Evolutionary conservation across 225 moss, liverwort and hornwort species (phyloP).

Genomic region (Climacium dendroides): DNA sequence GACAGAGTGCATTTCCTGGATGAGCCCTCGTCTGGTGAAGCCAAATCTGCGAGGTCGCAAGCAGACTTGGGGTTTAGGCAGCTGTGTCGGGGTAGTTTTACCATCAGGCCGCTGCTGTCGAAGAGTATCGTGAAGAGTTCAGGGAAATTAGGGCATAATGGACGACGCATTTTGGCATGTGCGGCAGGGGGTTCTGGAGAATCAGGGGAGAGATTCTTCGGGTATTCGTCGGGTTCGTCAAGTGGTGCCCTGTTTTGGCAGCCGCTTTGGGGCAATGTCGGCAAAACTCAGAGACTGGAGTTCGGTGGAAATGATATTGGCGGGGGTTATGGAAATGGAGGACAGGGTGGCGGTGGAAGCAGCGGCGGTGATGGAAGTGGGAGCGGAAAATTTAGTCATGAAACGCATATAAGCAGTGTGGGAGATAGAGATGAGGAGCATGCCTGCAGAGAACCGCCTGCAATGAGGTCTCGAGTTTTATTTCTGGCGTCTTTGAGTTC

Average conservation of each 20-base stretch:
- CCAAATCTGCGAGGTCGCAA: neutral
- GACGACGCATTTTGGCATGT: neutral
- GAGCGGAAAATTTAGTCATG: constrained; percentile 10
- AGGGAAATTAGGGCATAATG: neutral
- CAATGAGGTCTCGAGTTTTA: neutral
- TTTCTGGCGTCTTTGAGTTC: constrained; percentile 40
- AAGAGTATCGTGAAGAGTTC: neutral
- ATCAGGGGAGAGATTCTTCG: neutral
- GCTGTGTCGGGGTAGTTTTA: neutral
- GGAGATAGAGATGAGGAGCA: constrained; percentile 11
- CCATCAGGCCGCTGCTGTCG: neutral
- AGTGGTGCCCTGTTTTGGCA: neutral
- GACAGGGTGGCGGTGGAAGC: constrained; percentile 11
- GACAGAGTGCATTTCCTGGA: neutral
- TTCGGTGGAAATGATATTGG: constrained; percentile 5
- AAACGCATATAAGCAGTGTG: neutral
- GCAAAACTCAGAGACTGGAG: neutral
- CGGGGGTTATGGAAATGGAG: constrained; percentile 2
- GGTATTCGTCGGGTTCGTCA: neutral
- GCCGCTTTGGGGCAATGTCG: neutral
- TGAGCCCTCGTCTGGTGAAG: neutral
- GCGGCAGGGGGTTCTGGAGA: neutral
- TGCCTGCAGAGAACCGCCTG: neutral
- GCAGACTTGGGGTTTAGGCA: neutral
- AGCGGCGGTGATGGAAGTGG: neutral